Evolutionary conservation across 2,329 filamentous ascomycete species (phyloP), one percentile per base, ranked within the genome.

Genomic region (Ophiostoma sp.): DNA sequence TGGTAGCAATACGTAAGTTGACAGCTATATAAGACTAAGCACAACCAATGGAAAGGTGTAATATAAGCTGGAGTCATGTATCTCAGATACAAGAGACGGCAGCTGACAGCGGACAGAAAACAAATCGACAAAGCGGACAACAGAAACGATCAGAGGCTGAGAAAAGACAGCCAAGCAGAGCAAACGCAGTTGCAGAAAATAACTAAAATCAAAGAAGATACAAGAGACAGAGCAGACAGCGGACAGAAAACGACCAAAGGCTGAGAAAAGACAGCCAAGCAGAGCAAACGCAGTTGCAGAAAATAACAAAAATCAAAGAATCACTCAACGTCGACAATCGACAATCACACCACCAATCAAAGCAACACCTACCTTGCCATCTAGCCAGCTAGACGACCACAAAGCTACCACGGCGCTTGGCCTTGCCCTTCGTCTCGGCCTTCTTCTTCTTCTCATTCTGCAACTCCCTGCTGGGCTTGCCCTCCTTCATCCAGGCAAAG

Each of bases 381-480:
- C 52, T 23, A 57, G 52, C 52, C 52, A 57, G n/a, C 39, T 67
- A 65, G 33, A 67, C 44, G 15, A 69, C 41, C 36, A 66, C 68
- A 69, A 69, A 54, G 57, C 41, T 69, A 6, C n/a, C 36, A 23
- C 48, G 31, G 36, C 54, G 65, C 39, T 67, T 67, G 65, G 17
- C 20, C 52, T 60, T 39, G 60, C 39, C 33, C 15, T 67, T 57
- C 11, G 35, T 60, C 67, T 35, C 23, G 31, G 7, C 4, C 44
- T 57, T 64, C 27, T 65, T 33, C 33, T n/a, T 23, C 62, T 65
- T 65, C 17, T 20, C 62, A 27, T 35, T 36, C 10, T 39, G 6
- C 7, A 13, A 0, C 67, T 23, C 67, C 20, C 31, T n/a, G 33
- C 13, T 35, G 20, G 17, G 20, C 60, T 39, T 23, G 33, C 60